These are phyloP conservation scores for Chenopodium quinoa DNA, from an alignment of 148 eudicot genomes.

Conservation along the genomic window DNA sequence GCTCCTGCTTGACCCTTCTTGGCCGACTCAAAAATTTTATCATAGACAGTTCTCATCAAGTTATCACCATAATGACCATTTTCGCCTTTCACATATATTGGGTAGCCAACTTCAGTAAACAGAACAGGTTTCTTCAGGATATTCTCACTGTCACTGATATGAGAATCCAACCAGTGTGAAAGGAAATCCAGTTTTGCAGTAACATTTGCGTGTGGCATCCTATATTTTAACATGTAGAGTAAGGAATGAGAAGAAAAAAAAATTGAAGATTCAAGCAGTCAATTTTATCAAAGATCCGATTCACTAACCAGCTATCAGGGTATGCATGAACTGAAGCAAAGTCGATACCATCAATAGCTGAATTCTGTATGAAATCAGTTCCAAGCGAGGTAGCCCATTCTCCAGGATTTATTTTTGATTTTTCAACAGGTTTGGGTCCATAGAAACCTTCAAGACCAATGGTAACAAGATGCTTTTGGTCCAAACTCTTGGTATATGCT, in stretches of 20 bases:
- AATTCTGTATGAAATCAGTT: conserved; percentile 49
- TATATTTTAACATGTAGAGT: conserved; percentile 9
- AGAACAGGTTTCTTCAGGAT: conserved; percentile 52
- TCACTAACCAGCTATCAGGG: conserved; percentile 55
- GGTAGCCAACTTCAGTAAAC: conserved; percentile 52
- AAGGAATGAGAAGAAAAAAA: background rate
- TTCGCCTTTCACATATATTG: conserved; percentile 24
- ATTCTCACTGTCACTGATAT: conserved; percentile 42
- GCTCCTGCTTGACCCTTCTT: conserved; percentile 45
- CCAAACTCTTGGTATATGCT: conserved; percentile 46
- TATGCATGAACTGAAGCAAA: conserved; percentile 60
- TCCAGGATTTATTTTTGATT: conserved; percentile 43
- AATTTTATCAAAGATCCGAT: background rate
- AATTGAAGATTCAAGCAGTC: background rate
- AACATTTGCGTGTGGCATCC: conserved; percentile 42
- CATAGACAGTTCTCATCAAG: conserved; percentile 34
- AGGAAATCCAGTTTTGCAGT: conserved; percentile 38
- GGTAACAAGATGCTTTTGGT: conserved; percentile 50
- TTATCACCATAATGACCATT: conserved; percentile 34
- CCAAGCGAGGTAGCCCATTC: conserved; percentile 50
- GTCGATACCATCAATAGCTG: conserved; percentile 43
- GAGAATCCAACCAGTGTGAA: conserved; percentile 44
- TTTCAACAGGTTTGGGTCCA: conserved; percentile 27
- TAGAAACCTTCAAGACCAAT: conserved; percentile 60
- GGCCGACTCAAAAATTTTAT: conserved; percentile 44